These are phyloP conservation scores for Dalbergia cochinchinensis DNA, from an alignment of 306 rosid genomes.

Conservation along the genomic window DNA sequence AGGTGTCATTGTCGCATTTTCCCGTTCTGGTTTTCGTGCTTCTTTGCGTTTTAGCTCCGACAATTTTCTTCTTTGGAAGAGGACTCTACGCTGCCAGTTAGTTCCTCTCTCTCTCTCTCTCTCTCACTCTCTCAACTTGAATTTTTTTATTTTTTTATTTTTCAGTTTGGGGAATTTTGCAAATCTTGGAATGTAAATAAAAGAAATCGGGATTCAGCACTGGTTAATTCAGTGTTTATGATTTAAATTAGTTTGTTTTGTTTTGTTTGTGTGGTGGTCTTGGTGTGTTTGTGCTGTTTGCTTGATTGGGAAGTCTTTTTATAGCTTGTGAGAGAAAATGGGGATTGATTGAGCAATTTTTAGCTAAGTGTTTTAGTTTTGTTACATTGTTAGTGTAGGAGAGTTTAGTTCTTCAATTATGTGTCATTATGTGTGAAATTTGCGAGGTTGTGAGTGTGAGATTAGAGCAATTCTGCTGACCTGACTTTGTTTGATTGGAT, in stretches of 20 bases:
- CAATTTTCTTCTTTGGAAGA: constrained; percentile 72
- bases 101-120: constrained; percentile 34
- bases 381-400: no score
- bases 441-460: no score
- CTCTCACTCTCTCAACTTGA: background rate
- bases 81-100: constrained; percentile 64
- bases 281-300: background rate
- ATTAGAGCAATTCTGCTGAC: no score
- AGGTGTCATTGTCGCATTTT: constrained; percentile 49
- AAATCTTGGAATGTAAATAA: constrained; percentile 24
- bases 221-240: constrained; percentile 18
- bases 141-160: background rate
- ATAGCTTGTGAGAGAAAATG: background rate
- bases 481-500: no score
- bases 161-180: background rate
- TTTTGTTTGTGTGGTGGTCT: no score
- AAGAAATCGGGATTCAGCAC: background rate
- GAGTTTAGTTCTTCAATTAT: no score
- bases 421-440: no score
- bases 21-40: constrained; percentile 58
- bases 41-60: constrained; percentile 64
- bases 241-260: no score
- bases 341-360: background rate
- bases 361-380: background rate
- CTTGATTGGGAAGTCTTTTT: constrained; percentile 12